These are phyloP conservation scores for Glaciozyma antarctica DNA, from an alignment of 768 basidiomycete genomes.

Conservation along the genomic window DNA sequence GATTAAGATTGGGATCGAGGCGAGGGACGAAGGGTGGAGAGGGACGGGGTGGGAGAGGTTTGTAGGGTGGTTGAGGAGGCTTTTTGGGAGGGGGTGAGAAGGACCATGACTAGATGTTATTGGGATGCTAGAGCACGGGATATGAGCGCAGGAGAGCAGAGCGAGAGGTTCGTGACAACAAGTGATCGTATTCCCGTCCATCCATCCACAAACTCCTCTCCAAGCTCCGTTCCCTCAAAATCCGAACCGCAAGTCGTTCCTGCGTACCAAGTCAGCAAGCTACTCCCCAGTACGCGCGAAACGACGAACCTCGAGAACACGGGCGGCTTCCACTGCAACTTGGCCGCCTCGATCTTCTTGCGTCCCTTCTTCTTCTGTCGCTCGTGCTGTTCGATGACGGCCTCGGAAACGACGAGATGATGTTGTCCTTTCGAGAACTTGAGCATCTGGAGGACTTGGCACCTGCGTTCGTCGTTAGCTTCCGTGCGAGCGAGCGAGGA, in stretches of 20 bases:
- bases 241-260: not conserved
- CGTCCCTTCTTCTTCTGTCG: constrained; percentile 69
- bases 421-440: constrained; percentile 93
- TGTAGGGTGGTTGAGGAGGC: not conserved
- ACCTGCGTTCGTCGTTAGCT: constrained; percentile 46
- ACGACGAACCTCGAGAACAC: constrained; percentile 49
- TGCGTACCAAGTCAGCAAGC: not conserved
- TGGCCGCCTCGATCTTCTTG: constrained; percentile 66
- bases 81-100: not conserved
- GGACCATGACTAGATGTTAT: not conserved
- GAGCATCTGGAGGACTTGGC: constrained; percentile 86
- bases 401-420: constrained; percentile 81
- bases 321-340: constrained; percentile 88
- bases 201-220: not conserved
- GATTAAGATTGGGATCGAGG: not conserved
- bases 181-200: not conserved
- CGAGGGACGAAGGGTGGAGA: not conserved
- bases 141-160: not conserved
- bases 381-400: constrained; percentile 81
- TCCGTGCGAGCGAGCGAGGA: not conserved
- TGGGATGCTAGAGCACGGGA: not conserved
- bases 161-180: not conserved
- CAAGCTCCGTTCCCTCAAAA: not conserved
- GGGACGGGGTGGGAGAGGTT: constrained; percentile 3
- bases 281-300: no score